Evolutionary conservation across 768 basidiomycete genomes (phyloP).

Genomic region (Amanita subjunquillea): DNA sequence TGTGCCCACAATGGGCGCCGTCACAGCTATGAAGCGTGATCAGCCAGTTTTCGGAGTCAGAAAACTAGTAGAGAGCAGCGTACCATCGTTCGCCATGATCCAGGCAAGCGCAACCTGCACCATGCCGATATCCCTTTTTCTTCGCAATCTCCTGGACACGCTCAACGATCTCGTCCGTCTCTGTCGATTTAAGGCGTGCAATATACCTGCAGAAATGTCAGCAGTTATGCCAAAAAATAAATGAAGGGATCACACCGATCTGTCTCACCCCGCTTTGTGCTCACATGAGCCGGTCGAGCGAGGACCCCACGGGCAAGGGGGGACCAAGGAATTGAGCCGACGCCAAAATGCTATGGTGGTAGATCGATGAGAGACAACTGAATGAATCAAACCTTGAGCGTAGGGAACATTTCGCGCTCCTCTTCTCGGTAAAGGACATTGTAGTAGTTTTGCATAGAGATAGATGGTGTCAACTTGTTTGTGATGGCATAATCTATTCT

Average conservation of each 20-base stretch:
- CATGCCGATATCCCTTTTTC: constrained; percentile 41
- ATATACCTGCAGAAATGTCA: neutral
- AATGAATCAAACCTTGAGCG: too few species aligned
- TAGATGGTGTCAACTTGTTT: too few species aligned
- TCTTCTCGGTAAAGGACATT: too few species aligned
- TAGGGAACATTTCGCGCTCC: too few species aligned
- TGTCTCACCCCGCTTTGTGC: constrained; percentile 5
- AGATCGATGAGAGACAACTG: too few species aligned
- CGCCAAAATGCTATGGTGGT: constrained; percentile 28
- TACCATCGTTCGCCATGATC: constrained; percentile 33
- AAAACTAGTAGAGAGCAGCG: neutral
- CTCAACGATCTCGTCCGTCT: neutral
- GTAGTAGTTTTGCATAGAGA: too few species aligned
- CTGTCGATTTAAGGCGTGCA: too few species aligned
- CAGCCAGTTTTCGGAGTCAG: neutral
- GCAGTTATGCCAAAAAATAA: neutral
- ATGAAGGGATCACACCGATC: neutral
- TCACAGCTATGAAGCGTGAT: constrained; percentile 22
- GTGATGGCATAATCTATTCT: constrained; percentile 42
- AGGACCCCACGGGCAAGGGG: constrained; percentile 44
- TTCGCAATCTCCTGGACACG: constrained; percentile 49
- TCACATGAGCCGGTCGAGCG: constrained; percentile 30
- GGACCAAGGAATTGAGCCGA: constrained; percentile 51
- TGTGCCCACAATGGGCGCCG: constrained; percentile 51
- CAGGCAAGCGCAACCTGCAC: constrained; percentile 47